Conservation (phyloP, 805 yeast species). For the Hanseniaspora thailandica region DNA sequence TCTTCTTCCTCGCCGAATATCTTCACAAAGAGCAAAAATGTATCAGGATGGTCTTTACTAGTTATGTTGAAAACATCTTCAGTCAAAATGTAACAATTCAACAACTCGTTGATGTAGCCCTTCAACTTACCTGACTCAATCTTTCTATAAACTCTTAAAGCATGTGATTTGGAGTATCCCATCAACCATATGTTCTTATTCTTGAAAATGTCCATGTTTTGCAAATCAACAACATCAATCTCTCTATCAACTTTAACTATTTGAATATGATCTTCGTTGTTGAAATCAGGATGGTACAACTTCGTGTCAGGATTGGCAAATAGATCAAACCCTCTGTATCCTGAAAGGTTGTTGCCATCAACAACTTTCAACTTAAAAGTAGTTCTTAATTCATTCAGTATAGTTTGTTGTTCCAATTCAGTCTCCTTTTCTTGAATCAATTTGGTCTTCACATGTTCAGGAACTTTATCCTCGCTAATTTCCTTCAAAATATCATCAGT, state of each 20-base stretch:
- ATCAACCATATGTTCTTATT: conserved; percentile 46
- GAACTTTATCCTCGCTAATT: conserved; percentile 44
- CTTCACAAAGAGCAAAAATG: conserved; percentile 41
- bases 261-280: conserved; percentile 34
- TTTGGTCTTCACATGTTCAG: conserved; percentile 54
- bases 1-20: conserved; percentile 52
- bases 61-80: background rate
- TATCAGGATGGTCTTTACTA: conserved; percentile 15
- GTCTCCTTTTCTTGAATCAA: conserved; percentile 53
- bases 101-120: conserved; percentile 14
- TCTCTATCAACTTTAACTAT: conserved; percentile 45
- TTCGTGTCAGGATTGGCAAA: conserved; percentile 48
- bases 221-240: conserved; percentile 36
- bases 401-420: conserved; percentile 41
- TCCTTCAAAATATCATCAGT: conserved; percentile 49
- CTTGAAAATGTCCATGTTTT: conserved; percentile 27
- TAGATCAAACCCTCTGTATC: conserved; percentile 63
- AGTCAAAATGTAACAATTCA: conserved; percentile 17
- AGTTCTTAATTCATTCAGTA: conserved; percentile 60
- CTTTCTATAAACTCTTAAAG: conserved; percentile 49
- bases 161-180: conserved; percentile 56
- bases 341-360: conserved; percentile 41
- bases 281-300: conserved; percentile 40
- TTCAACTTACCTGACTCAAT: conserved; percentile 21
- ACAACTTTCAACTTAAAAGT: conserved; percentile 49